Base-by-base conservation (phyloP, 768 basidiomycete species). In the Hericium erinaceus region DNA sequence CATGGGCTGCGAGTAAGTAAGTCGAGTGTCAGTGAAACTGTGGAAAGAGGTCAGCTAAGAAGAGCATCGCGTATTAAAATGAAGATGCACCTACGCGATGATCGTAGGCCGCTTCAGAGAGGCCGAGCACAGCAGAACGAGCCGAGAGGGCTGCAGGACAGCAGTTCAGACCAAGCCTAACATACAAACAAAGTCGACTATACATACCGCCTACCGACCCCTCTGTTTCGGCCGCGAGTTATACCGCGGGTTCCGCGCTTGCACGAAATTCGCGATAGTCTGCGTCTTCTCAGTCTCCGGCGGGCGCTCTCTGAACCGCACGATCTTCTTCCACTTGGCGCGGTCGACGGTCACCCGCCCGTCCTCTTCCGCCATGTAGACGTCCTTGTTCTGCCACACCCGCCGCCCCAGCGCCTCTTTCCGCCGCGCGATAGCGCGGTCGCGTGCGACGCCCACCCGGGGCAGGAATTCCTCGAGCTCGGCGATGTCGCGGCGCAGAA, bases 371-470 rank as follows among this genome's bases (percentile, higher is more conserved):
- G 65, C 65, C 50, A 89, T 55, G 64, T 78, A 91, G 3, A 92
- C 61, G 55, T 82, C 71, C 67, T 80, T 82, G 37, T 68, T 74
- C 5, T 61, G 67, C 87, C 87, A 89, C 0, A 91, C 80, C 11
- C 89, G 81, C n/a, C 89, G 80, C 9, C 87, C 87, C n/a, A 90
- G 70, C 33, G 80, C 75, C 70, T 91, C 87, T 70, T 89, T 89
- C n/a, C 82, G 57, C 16, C 88, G 79, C 60, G 84, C 80, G 2
- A 73, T 72, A 16, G 74, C 80, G 10, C 86, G 80, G 5, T 72
- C 77, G 7, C 81, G 60, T 2, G 78, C 69, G n/a, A 70, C 69
- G 12, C 68, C 67, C 12, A 83, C 68, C 37, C 71, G 74, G 2
- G 66, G 60, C 37, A 73, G 66, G 54, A 89, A 74, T 2, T 68